phyloP scores from a whole-genome alignment of 2,329 filamentous ascomycete genomes.

The Fusarium annulatum region DNA sequence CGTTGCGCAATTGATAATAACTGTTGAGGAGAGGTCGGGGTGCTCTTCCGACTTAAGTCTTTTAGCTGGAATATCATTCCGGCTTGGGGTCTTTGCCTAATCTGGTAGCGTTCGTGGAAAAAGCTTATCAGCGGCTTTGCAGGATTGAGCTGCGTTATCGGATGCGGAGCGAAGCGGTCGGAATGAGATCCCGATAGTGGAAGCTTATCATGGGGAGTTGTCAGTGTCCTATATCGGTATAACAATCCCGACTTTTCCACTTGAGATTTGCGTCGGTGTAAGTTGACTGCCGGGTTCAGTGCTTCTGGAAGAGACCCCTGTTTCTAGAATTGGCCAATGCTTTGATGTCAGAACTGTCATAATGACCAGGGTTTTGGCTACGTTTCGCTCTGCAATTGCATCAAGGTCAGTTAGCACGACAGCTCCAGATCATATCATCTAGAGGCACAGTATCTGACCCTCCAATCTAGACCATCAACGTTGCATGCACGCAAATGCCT shows the following conservation, averaged over 20 bases:
- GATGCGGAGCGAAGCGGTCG: conserved; percentile 2
- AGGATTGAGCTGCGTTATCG: conserved; percentile 21
- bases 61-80: conserved; percentile 2
- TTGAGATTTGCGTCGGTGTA: background rate
- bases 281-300: background rate
- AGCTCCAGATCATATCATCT: background rate
- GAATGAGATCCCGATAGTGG: background rate
- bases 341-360: background rate
- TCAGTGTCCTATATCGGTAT: conserved; percentile 15
- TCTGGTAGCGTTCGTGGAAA: conserved; percentile 5
- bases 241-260: conserved; percentile 6
- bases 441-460: background rate
- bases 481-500: background rate
- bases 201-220: conserved; percentile 1
- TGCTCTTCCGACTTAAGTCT: conserved; percentile 38
- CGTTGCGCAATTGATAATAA: background rate
- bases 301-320: background rate
- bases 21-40: conserved; percentile 30
- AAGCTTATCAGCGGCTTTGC: conserved; percentile 28
- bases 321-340: background rate
- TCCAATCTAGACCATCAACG: background rate
- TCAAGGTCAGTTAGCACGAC: background rate
- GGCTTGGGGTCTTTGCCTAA: conserved; percentile 11
- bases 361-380: background rate
- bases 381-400: background rate